Conservation (phyloP, 768 basidiomycete species). For the Lyophyllum decastes region DNA sequence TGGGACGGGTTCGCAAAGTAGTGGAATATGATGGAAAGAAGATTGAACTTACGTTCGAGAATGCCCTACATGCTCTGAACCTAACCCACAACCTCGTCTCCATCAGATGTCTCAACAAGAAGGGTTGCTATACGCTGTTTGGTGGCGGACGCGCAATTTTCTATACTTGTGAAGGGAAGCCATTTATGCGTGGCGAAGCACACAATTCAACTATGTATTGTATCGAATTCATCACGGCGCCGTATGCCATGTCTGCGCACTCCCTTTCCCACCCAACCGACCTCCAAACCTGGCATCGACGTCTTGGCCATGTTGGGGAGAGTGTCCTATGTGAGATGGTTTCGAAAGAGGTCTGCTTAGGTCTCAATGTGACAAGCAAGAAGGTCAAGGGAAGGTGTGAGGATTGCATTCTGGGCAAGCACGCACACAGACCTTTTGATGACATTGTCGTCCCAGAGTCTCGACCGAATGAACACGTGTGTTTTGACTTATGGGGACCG, state of each 20-base stretch:
- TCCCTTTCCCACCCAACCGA: neutral
- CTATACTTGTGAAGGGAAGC: neutral
- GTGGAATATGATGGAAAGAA: neutral
- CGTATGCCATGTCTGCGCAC: neutral
- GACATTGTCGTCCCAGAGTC: neutral
- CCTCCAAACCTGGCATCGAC: slow-evolving; percentile 1
- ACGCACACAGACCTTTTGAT: neutral
- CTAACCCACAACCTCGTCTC: slow-evolving; percentile 2
- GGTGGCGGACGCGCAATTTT: neutral
- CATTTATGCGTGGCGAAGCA: neutral
- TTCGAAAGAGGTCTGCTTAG: neutral
- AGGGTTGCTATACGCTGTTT: neutral
- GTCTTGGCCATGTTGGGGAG: neutral
- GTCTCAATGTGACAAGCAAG: neutral
- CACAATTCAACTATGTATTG: neutral
- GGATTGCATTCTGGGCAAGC: neutral
- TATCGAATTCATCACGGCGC: neutral
- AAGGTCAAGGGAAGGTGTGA: neutral
- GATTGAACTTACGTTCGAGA: neutral
- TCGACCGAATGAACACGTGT: too few relatives aligned
- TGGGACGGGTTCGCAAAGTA: neutral
- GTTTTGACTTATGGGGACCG: neutral
- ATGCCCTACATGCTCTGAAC: neutral
- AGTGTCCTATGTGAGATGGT: neutral
- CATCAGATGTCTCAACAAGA: neutral